A percentile compares a stretch with the other conserved stretches of the same genome.
These are phyloP conservation scores for Zoysia matrella DNA, from an alignment of 202 grass and related monocot genomes.

Conservation along the genomic window DNA sequence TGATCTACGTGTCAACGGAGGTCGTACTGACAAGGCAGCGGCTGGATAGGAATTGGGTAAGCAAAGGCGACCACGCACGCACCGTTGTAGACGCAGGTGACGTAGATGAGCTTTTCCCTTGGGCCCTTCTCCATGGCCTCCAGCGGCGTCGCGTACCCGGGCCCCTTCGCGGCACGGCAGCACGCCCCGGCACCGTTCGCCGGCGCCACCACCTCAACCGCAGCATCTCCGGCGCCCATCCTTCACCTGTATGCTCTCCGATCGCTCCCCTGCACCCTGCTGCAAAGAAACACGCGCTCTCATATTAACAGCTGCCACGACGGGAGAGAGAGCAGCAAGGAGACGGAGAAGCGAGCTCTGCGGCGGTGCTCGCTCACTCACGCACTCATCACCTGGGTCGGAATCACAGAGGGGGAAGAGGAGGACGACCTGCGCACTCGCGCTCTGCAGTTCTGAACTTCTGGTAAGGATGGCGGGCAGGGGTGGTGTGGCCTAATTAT, in stretches of 20 bases:
- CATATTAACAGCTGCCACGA: neutral
- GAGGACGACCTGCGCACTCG: neutral
- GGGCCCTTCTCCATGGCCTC: constrained; percentile 87
- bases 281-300: neutral
- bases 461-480: too few relatives aligned
- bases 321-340: neutral
- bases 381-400: constrained; percentile 3
- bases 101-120: constrained; percentile 76
- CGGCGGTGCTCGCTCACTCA: neutral
- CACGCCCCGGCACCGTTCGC: constrained; percentile 15
- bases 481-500: constrained; percentile 26
- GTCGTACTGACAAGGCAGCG: too few relatives aligned
- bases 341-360: constrained; percentile 4
- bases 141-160: constrained; percentile 80
- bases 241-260: constrained; percentile 37
- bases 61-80: neutral
- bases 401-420: neutral
- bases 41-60: neutral
- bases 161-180: constrained; percentile 57
- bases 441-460: too few relatives aligned
- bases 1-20: neutral
- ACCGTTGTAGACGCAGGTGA: constrained; percentile 50
- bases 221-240: constrained; percentile 48
- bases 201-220: constrained; percentile 1
- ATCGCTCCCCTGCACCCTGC: constrained; percentile 22